Evolutionary conservation across 768 basidiomycete genomes (phyloP).

Genomic region (Naganishia randhawae): DNA sequence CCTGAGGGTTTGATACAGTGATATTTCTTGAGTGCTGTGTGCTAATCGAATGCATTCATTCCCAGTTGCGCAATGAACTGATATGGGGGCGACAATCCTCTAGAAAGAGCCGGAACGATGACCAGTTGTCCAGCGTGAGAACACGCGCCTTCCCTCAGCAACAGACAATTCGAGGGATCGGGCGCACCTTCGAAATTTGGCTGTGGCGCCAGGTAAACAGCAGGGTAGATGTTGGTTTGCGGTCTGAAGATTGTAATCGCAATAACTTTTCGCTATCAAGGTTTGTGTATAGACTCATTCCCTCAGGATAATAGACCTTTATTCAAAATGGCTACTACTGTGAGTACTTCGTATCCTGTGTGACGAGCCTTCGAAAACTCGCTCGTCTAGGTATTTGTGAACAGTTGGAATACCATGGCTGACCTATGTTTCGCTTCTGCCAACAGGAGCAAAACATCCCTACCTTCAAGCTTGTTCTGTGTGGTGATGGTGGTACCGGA

Average conservation of each 20-base stretch:
- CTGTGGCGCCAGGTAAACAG: constrained; percentile 3
- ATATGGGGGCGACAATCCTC: too few species aligned
- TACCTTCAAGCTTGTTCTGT: constrained; percentile 78
- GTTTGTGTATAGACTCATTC: background rate
- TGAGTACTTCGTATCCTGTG: too few species aligned
- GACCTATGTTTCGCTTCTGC: background rate
- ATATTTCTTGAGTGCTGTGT: too few species aligned
- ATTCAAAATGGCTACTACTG: constrained; percentile 19
- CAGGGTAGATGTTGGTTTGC: constrained; percentile 15
- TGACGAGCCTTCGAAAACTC: too few species aligned
- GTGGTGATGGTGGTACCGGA: constrained; percentile 90
- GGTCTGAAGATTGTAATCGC: background rate
- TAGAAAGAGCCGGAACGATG: constrained; percentile 2
- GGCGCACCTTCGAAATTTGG: constrained; percentile 23
- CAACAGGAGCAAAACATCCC: constrained; percentile 56
- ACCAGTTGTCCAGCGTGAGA: background rate
- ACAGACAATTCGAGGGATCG: background rate
- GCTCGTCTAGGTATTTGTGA: background rate
- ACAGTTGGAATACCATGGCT: background rate
- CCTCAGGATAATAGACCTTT: background rate
- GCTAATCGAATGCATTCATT: too few species aligned
- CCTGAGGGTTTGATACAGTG: too few species aligned
- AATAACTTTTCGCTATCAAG: too few species aligned
- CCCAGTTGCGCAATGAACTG: too few species aligned
- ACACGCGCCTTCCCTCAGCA: background rate